A percentile compares a stretch with the other conserved stretches of the same genome.
phyloP scores from a whole-genome alignment of 2,329 filamentous ascomycete species.

The Amylocarpus encephaloides region DNA sequence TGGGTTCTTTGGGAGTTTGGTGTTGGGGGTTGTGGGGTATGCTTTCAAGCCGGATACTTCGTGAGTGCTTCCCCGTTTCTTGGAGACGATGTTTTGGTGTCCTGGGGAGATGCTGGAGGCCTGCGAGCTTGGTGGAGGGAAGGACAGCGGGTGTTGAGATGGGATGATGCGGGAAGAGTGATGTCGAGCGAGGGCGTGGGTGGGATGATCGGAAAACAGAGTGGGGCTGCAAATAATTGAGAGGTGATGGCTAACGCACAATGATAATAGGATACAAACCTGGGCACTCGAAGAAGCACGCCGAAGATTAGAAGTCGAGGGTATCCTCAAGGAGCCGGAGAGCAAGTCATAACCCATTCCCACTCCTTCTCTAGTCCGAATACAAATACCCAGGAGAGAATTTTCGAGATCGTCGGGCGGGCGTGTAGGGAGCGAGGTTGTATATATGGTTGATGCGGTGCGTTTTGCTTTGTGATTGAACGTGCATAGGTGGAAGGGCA shows the following conservation, averaged over 20 bases:
- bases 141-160: not conserved
- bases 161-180: not conserved
- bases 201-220: not conserved
- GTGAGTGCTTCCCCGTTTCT: conserved; percentile 52
- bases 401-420: too few species aligned
- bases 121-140: not conserved
- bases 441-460: too few species aligned
- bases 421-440: too few species aligned
- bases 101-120: not conserved
- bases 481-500: too few species aligned
- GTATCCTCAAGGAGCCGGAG: conserved; percentile 76
- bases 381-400: too few species aligned
- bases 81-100: conserved; percentile 3
- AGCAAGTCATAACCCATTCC: conserved; percentile 19
- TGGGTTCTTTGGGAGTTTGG: conserved; percentile 74
- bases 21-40: conserved; percentile 71
- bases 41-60: conserved; percentile 98
- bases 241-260: conserved; percentile 6
- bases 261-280: conserved; percentile 76
- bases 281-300: conserved; percentile 98
- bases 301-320: conserved; percentile 90
- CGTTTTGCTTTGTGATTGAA: too few species aligned
- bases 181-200: not conserved
- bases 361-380: not conserved
- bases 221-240: not conserved